phyloP scores from a whole-genome alignment of 208 protist species.

The Tritrichomonas foetus region DNA sequence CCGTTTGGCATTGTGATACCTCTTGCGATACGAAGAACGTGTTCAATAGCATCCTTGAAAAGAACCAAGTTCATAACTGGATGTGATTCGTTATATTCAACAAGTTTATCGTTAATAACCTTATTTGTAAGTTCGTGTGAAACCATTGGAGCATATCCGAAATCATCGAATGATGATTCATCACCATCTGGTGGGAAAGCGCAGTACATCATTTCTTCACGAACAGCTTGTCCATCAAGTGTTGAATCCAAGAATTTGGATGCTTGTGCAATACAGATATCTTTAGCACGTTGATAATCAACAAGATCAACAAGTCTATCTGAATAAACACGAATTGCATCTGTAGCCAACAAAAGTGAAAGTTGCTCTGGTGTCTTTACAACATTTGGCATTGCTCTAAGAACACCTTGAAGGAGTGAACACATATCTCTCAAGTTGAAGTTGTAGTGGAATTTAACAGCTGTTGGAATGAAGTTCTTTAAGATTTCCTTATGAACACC shows the following conservation, averaged over 20 bases:
- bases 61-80: constrained; percentile 90
- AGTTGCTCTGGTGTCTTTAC: constrained; percentile 71
- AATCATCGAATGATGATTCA: constrained; percentile 38
- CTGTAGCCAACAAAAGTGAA: constrained; percentile 84
- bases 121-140: constrained; percentile 57
- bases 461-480: constrained; percentile 84
- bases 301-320: constrained; percentile 68
- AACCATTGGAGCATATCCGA: background rate
- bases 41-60: constrained; percentile 92
- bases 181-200: constrained; percentile 13
- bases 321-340: constrained; percentile 87
- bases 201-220: background rate
- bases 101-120: constrained; percentile 74
- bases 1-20: constrained; percentile 84
- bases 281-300: constrained; percentile 51
- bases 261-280: background rate
- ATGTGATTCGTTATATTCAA: constrained; percentile 84
- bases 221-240: background rate
- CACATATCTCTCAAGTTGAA: constrained; percentile 96
- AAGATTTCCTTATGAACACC: constrained; percentile 66
- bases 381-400: constrained; percentile 50
- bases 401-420: constrained; percentile 80
- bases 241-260: constrained; percentile 30
- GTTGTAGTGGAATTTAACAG: constrained; percentile 96
- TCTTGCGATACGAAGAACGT: constrained; percentile 86